Base-by-base conservation (phyloP, 257 asterid genomes). In the Scutellaria minor region DNA sequence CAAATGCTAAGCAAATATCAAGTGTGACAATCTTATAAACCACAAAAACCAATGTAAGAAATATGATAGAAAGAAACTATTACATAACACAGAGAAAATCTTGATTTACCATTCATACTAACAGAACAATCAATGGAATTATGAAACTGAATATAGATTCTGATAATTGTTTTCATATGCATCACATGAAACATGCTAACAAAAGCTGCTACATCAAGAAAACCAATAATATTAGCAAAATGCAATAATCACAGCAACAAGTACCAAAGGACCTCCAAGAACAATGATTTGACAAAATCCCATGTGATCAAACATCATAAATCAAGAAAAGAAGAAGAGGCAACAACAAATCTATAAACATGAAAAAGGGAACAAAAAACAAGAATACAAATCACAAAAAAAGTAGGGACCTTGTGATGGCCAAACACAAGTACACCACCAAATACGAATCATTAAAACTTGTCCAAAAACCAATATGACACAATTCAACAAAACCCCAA, bases 351-450 rank as follows among this genome's bases (percentile, higher is more conserved):
- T 56, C 59, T 27, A 48, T 65, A 46, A 65, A 22, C 41, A 56
- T 6, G 41, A 18, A 42, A 54, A 11, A 14, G 51, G 24, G 9
- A 5, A 8, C 8, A 47, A 55, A 55, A 55, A 8, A 54, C 14
- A 48, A 13, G 24, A 57, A 59, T 47, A 40, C 24, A 61, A 39
- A 20, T 22, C 31, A 72, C 62, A 11, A 61, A n/a, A 77, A 64
- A 72, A 45, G 61, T 11, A 18, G 73, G 55, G 51, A 70, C 64
- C 67, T 54, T 72, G 20, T 46, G 64, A 41, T 11, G 67, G 80
- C 41, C 41, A 62, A 71, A 70, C 20, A 20, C 59, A 61, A 13
- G 55, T 70, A 4, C 71, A 53, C 42, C 24, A 39, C 2, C 48
- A 31, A 31, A 31, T 31, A 47, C 7, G 13, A 59, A 77, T 66